Evolutionary conservation across 345 rosid genomes (phyloP), one percentile per base, ranked within the genome.

Genomic region (Hypericum androsaemum): DNA sequence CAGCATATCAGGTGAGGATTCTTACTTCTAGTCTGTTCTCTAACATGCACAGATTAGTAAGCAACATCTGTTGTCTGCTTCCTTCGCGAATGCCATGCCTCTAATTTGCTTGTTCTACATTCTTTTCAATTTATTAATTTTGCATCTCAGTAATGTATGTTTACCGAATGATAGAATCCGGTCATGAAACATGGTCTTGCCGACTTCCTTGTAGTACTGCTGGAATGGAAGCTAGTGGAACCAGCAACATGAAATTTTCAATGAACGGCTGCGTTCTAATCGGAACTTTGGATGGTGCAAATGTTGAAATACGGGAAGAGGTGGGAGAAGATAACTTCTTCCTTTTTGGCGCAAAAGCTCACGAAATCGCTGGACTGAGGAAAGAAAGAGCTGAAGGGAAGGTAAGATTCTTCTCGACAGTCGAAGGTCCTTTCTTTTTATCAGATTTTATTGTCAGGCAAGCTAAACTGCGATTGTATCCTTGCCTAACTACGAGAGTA

Each of bases 151-250:
- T n/a, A n/a, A n/a, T n/a, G n/a, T n/a, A n/a, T n/a, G n/a, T n/a
- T n/a, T n/a, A n/a, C n/a, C n/a, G n/a, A n/a, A n/a, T n/a, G n/a
- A n/a, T n/a, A n/a, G 1, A 22, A 22, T 22, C 32, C 4, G 1
- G 32, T 22, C 32, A 22, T 22, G 1, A 22, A 22, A 22, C 32
- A 22, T 22, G 32, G 32, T 22, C 32, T 22, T 22, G 1, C 4
- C 32, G 1, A 22, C 4, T 22, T 22, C 32, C 32, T n/a, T 56
- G 64, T 63, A 83, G 95, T 65, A 86, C 90, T 14, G 88, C 90
- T 56, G 95, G 95, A n/a, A 86, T 86, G 95, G 95, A 86, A 66
- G 95, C 95, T 17, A 86, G 95, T 67, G 95, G 95, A 70, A 86
- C 95, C 52, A 83, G 95, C 74, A 86, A 86, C 71, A 86, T 86